Conservation (phyloP, 192 early-diverging fungal genomes). For the Glomus cerebriforme region DNA sequence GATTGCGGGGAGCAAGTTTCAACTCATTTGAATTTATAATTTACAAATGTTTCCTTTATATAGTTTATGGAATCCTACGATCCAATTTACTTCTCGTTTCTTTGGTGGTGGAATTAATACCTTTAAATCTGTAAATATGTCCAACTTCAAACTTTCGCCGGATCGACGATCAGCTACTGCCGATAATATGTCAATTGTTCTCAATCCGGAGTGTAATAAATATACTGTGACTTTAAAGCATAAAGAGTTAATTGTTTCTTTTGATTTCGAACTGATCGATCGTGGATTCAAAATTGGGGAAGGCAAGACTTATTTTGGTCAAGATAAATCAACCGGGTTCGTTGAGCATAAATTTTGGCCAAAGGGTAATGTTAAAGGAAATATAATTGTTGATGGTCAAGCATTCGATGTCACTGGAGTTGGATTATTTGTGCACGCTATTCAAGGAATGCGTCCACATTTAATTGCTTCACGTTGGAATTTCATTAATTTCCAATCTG, state of each 20-base stretch:
- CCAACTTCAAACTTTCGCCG: constrained; percentile 68
- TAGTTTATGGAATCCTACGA: constrained; percentile 53
- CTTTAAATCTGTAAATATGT: constrained; percentile 72
- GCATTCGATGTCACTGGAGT: constrained; percentile 68
- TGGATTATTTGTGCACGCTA: constrained; percentile 81
- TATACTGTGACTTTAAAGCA: constrained; percentile 59
- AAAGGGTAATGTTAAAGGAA: constrained; percentile 67
- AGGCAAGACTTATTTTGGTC: constrained; percentile 76
- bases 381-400: constrained; percentile 70
- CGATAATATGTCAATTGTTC: constrained; percentile 70
- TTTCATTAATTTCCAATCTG: constrained; percentile 75
- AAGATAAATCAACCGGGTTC: constrained; percentile 53
- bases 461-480: constrained; percentile 84
- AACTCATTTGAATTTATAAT: background rate
- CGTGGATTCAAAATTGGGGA: constrained; percentile 82
- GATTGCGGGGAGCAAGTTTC: background rate
- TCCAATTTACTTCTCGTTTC: constrained; percentile 76
- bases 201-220: constrained; percentile 46
- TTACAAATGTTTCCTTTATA: background rate
- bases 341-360: constrained; percentile 88
- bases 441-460: constrained; percentile 86
- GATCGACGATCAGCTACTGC: constrained; percentile 77
- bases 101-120: constrained; percentile 74
- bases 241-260: constrained; percentile 64
- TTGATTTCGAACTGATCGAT: constrained; percentile 68